Evolutionary conservation across 495 filamentous ascomycete species (phyloP), one percentile per base, ranked within the genome.

Genomic region (Trichoderma reesei): DNA sequence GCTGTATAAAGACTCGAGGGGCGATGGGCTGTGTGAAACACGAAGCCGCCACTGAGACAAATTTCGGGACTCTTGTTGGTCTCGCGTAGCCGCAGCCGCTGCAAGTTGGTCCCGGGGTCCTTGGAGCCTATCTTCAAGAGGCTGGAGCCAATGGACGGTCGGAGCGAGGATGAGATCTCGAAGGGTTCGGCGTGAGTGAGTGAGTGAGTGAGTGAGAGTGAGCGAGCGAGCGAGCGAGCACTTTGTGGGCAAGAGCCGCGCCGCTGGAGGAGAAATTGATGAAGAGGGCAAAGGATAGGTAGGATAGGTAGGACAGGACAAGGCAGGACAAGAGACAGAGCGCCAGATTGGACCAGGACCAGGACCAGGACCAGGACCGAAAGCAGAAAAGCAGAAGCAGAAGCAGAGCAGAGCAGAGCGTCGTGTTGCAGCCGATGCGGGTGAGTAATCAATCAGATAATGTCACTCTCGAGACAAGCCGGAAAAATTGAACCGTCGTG

Each of bases 401-500:
- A n/a, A n/a, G n/a, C n/a, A n/a, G n/a, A n/a, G n/a, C n/a, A n/a
- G n/a, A n/a, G n/a, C n/a, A n/a, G n/a, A n/a, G n/a, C n/a, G 61
- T 67, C 34, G 65, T 56, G 20, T 56, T 34, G 51, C 31, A 31
- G 13, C 16, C 42, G 42, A n/a, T 14, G 6, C 3, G 42, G 42
- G 42, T 56, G 51, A 56, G 51, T 56, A 56, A 56, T 56, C 51
- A 56, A 31, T 31, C 51, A 56, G 51, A 56, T 56, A 56, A 56
- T 56, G 51, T 56, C 51, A 56, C 51, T 56, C 8, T 56, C 20
- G 20, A 60, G 51, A 64, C 65, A 63, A 63, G 65, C 56, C 65
- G 64, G 63, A 61, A 69, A 66, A 59, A 63, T 63, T 65, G 31
- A 59, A 68, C 65, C 65, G 64, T 66, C 69, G 66, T 62, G 69